Evolutionary conservation across 148 eudicot genomes (phyloP).

Genomic region (Vaccinium corymbosum): DNA sequence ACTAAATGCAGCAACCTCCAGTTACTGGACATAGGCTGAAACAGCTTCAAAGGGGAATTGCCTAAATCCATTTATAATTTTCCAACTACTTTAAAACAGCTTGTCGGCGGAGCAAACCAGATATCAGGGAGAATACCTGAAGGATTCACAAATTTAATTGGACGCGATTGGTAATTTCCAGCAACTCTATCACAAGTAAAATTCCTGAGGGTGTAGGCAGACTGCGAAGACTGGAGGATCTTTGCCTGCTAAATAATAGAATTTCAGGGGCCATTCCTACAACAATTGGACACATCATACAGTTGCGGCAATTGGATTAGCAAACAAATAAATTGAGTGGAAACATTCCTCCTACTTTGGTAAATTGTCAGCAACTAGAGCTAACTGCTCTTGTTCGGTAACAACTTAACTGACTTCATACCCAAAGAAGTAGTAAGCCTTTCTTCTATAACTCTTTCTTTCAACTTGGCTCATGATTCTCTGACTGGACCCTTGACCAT

Average conservation of each 20-base stretch:
- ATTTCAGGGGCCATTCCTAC: neutral
- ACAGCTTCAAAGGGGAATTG: neutral
- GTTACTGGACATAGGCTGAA: neutral
- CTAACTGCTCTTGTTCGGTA: neutral
- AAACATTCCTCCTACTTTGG: neutral
- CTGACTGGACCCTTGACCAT: constrained; percentile 14
- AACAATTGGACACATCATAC: neutral
- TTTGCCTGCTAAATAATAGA: neutral
- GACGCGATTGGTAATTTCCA: neutral
- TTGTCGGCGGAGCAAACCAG: neutral
- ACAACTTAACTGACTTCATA: constrained; percentile 16
- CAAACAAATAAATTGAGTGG: neutral
- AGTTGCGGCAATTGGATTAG: neutral
- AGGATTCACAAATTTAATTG: neutral
- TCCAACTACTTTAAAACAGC: neutral
- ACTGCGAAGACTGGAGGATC: neutral
- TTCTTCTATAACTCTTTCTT: neutral
- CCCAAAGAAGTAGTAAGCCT: constrained; percentile 15
- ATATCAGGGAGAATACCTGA: neutral
- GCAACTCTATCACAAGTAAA: neutral
- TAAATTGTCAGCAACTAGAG: constrained; percentile 5
- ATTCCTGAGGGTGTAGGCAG: neutral
- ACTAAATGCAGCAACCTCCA: constrained; percentile 19
- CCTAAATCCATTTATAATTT: neutral
- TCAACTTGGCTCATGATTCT: constrained; percentile 14